Evolutionary conservation across 257 asterid genomes (phyloP), one percentile per base, ranked within the genome.

Genomic region (Ilex aquifolium): DNA sequence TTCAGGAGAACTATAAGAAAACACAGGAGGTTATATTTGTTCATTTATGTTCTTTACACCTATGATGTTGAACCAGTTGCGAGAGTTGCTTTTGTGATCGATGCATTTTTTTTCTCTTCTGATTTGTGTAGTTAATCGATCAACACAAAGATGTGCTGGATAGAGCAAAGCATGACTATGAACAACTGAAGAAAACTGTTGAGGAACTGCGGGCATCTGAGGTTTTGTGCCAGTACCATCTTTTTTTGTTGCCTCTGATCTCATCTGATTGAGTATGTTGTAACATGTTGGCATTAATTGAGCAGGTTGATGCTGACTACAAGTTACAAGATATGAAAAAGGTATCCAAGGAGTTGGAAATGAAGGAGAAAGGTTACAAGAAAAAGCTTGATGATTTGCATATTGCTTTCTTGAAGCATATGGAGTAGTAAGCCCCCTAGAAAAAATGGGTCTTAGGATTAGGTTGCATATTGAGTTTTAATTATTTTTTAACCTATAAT

Each of bases 251-350:
- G 29, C 46, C 64, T 66, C 62, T 69, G 48, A 62, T 57, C 5
- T 29, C 56, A 52, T 49, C 54, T 57, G 32, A 14, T 46, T 53
- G 6, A 53, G 57, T 60, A 6, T 44, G 31, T 29, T 36, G 32
- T 59, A 31, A 69, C 36, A 72, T 67, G 17, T 56, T 44, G 31
- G 52, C 56, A 75, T 51, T 49, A 16, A 66, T 63, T 31, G 32
- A 60, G 66, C 85, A 92, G 99, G 97, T 92, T 7, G 97, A 93
- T 78, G 90, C 90, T 65, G 99, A 90, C 42, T 93, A 83, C 88
- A 93, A 90, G 90, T 76, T 90, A 68, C 95, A 85, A 71, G 97
- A 90, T 71, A 84, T 81, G 85, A 87, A 80, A 79, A 90, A 85
- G 77, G 83, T 75, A 31, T 76, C 71, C 72, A 90, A 82, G 67